Base-by-base conservation (phyloP, 768 basidiomycete genomes). In the Sarcodon sp. region DNA sequence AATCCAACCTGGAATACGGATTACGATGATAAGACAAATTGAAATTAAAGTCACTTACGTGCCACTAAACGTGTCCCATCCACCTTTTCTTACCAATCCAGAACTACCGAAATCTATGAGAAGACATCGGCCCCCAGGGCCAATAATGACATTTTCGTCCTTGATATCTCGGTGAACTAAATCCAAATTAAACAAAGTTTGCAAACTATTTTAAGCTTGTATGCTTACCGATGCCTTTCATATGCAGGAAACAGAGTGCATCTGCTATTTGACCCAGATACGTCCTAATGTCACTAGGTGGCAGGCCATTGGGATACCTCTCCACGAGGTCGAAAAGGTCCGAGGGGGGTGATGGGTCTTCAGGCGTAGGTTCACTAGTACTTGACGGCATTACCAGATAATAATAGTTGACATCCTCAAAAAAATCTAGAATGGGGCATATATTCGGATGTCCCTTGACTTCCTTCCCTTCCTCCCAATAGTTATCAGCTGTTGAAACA, bases 301-400 rank as follows among this genome's bases (percentile, higher is more conserved):
- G 81, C 6, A 99, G 73, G 7, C 94, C 96, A 18, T 82, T 74
- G 4, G 94, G 94, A 54, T 80, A 87, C 35, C 72, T 68, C 63
- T 99, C 94, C 33, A 99, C 94, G 32, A 94, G 70, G 62, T 99
- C 94, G 62, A 99, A 99, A 3, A 99, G 75, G 66, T 99, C 94
- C 47, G 75, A 83, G 4, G 77, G 79, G 33, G 76, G 76, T 4
- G 73, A 58, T 1, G 75, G 69, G 51, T 76, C 68, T 54, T 71
- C 66, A 3, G 75, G 72, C 16, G 59, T 61, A 35, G 67, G 73
- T 51, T 79, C 78, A 7, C 82, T 80, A 9, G 77, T 77, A 31
- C 79, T 77, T 8, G 77, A 85, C 7, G 91, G 89, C 47, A 97
- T 71, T 44, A 97, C 82, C 57, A 97, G 76, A 64, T 97, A 96